A percentile compares a stretch with the other conserved stretches of the same genome.
These are phyloP conservation scores for Tillandsia leiboldiana DNA, from an alignment of 176 grass and related monocot genomes.

Conservation along the genomic window DNA sequence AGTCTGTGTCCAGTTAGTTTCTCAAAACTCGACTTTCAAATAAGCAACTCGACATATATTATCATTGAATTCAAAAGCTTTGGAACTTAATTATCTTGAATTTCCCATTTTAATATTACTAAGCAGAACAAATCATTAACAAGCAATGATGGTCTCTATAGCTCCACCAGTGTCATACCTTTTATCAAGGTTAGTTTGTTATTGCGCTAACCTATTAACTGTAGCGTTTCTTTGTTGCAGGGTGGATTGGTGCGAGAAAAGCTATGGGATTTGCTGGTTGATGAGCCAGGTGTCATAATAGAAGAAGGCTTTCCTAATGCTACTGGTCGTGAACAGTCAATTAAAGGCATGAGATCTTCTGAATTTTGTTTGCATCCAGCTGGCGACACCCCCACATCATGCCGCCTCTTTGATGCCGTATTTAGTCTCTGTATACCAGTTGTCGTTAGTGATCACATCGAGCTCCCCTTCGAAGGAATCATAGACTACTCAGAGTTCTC, in stretches of 20 bases:
- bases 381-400: conserved; percentile 84
- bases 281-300: conserved; percentile 65
- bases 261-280: conserved; percentile 65
- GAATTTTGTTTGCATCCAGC: conserved; percentile 85
- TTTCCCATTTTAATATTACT: too few species aligned
- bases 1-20: too few species aligned
- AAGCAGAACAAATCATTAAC: too few species aligned
- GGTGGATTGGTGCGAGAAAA: conserved; percentile 86
- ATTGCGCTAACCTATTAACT: background rate
- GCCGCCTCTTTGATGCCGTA: conserved; percentile 72
- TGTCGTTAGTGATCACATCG: conserved; percentile 65
- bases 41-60: too few species aligned
- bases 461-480: conserved; percentile 79
- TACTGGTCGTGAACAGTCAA: conserved; percentile 71
- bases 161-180: too few species aligned
- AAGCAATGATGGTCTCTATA: too few species aligned
- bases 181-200: background rate
- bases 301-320: conserved; percentile 94
- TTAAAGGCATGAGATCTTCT: conserved; percentile 60
- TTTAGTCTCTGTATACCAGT: conserved; percentile 84
- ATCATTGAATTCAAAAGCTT: too few species aligned
- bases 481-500: conserved; percentile 67
- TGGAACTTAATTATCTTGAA: too few species aligned
- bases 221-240: conserved; percentile 27
- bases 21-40: too few species aligned